Percentiles rank a stretch among this genome's conserved stretches.
phyloP scores from a whole-genome alignment of 208 protist species.

The Wallacemonas collosoma region DNA sequence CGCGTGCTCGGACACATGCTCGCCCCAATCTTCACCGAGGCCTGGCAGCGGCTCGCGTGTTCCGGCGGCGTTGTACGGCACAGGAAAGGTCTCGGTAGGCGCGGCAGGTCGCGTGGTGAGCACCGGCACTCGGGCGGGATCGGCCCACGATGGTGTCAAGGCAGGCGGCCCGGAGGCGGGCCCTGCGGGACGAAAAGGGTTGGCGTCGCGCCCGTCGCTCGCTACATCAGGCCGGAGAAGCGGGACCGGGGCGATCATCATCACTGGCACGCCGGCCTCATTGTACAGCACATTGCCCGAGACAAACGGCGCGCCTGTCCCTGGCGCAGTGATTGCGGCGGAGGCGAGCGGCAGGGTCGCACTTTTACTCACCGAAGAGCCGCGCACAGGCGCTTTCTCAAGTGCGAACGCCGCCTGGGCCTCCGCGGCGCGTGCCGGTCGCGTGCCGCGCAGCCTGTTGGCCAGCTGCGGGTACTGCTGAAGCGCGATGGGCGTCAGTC shows the following conservation, averaged over 20 bases:
- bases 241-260: conserved; percentile 7
- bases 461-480: conserved; percentile 17
- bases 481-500: conserved; percentile 19
- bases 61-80: conserved; percentile 14
- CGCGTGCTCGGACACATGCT: conserved; percentile 10
- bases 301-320: neutral
- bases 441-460: neutral
- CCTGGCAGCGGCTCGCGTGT: conserved; percentile 2
- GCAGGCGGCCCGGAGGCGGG: neutral
- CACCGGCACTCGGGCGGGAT: neutral
- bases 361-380: too few relatives aligned
- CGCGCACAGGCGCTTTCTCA: neutral
- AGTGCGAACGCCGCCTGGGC: neutral
- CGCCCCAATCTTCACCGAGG: neutral
- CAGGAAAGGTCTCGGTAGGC: neutral
- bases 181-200: neutral
- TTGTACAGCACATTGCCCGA: conserved; percentile 9
- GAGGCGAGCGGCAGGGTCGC: neutral
- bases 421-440: neutral
- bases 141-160: neutral
- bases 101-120: neutral
- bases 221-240: neutral
- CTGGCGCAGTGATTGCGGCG: neutral
- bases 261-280: conserved; percentile 10
- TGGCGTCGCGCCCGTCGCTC: neutral